Conservation (phyloP, 306 rosid species). For the Quercus wislizeni region DNA sequence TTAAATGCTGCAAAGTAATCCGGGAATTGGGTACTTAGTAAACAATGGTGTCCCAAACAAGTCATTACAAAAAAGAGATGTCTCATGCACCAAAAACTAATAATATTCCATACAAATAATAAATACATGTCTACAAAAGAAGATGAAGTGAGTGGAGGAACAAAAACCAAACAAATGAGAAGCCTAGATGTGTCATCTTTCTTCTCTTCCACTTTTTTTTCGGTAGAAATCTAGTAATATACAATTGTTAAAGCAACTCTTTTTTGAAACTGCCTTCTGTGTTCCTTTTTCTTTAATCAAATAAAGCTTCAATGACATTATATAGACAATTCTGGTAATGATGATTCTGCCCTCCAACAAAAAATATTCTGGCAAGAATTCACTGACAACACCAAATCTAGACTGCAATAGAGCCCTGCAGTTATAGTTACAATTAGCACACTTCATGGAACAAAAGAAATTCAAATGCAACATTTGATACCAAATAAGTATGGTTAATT, state of each 20-base stretch:
- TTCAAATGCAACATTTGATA: neutral
- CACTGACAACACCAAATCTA: constrained; percentile 6
- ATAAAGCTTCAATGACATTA: neutral
- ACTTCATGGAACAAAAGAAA: neutral
- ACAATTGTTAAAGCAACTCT: neutral
- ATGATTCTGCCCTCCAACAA: constrained; percentile 4
- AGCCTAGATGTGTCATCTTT: neutral
- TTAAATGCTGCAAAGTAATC: too few species aligned
- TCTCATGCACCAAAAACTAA: too few species aligned
- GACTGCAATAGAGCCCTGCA: neutral
- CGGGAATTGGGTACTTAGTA: too few species aligned
- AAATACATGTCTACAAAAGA: neutral
- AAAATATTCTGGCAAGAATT: constrained; percentile 3
- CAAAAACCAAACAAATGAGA: neutral
- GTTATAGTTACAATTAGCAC: neutral
- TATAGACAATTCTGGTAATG: neutral
- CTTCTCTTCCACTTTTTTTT: neutral
- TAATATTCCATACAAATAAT: neutral
- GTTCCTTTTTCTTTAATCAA: neutral
- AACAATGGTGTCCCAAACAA: too few species aligned
- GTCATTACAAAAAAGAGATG: too few species aligned
- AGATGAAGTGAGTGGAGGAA: neutral
- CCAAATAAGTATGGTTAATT: neutral
- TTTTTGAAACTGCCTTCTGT: neutral
- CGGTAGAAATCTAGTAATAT: neutral